A percentile compares a stretch with the other conserved stretches of the same genome.
These are phyloP conservation scores for Penicillium sp. DNA, from an alignment of 2,329 filamentous ascomycete genomes.

Conservation along the genomic window DNA sequence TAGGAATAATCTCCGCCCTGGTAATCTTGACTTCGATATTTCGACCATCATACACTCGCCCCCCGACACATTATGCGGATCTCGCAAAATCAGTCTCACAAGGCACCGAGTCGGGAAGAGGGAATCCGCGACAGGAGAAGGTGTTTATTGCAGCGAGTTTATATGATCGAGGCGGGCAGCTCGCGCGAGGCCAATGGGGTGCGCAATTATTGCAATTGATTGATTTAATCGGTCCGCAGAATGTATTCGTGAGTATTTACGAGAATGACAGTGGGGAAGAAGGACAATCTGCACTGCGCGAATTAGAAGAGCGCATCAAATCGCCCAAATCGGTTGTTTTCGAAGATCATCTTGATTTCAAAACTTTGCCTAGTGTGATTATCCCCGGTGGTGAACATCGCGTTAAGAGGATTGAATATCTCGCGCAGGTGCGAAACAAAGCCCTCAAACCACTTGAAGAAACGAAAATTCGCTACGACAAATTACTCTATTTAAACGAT, in stretches of 20 bases:
- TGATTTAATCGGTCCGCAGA: constrained; percentile 67
- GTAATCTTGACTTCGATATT: constrained; percentile 52
- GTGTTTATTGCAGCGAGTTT: constrained; percentile 76
- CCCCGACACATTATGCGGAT: constrained; percentile 56
- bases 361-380: constrained; percentile 61
- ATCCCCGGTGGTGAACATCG: constrained; percentile 66
- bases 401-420: constrained; percentile 74
- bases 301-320: constrained; percentile 56
- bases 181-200: constrained; percentile 69
- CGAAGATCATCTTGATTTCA: constrained; percentile 63
- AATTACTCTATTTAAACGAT: constrained; percentile 68
- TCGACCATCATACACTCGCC: constrained; percentile 61
- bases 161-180: constrained; percentile 64
- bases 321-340: constrained; percentile 61
- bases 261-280: constrained; percentile 69
- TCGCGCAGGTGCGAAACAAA: constrained; percentile 73
- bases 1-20: constrained; percentile 36
- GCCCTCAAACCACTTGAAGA: constrained; percentile 67
- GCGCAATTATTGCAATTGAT: constrained; percentile 64
- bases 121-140: constrained; percentile 63
- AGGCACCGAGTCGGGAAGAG: constrained; percentile 45
- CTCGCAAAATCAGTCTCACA: constrained; percentile 36
- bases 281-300: constrained; percentile 58
- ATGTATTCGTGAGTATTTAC: constrained; percentile 74
- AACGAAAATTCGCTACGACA: constrained; percentile 54